Conservation (phyloP, 2,329 filamentous ascomycete genomes). For the Colletotrichum filicis region DNA sequence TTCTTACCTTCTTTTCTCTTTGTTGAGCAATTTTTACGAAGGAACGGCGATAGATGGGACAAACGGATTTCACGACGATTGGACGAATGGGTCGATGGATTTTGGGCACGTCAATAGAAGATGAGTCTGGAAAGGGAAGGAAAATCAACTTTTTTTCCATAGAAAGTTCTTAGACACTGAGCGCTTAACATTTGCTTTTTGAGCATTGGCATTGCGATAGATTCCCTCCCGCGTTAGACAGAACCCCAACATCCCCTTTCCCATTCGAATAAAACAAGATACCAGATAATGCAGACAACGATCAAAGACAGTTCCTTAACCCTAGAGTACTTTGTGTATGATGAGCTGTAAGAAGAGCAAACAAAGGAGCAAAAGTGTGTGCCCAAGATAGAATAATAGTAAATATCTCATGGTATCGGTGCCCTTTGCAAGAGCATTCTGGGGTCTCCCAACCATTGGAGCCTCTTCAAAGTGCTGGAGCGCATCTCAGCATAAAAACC, state of each 20-base stretch:
- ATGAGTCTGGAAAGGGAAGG: neutral
- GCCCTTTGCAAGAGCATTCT: neutral
- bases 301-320: neutral
- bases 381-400: neutral
- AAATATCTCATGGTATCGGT: conserved; percentile 22
- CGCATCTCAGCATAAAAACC: neutral
- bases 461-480: neutral
- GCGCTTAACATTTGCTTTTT: neutral
- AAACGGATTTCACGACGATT: conserved; percentile 2
- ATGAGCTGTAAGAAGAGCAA: neutral
- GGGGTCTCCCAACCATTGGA: neutral
- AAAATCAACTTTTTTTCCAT: neutral
- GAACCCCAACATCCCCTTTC: no score
- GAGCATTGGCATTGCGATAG: conserved; percentile 31
- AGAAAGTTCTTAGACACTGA: neutral
- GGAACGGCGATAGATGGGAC: conserved; percentile 13
- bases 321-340: neutral
- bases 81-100: neutral
- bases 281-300: conserved; percentile 1
- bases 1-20: neutral
- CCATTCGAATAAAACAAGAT: neutral
- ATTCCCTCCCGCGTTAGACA: neutral
- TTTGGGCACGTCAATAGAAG: neutral
- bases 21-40: neutral
- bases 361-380: neutral